Evolutionary conservation across 2,329 filamentous ascomycete genomes (phyloP), one percentile per base, ranked within the genome.

Genomic region (Colletotrichum cordylinicola): DNA sequence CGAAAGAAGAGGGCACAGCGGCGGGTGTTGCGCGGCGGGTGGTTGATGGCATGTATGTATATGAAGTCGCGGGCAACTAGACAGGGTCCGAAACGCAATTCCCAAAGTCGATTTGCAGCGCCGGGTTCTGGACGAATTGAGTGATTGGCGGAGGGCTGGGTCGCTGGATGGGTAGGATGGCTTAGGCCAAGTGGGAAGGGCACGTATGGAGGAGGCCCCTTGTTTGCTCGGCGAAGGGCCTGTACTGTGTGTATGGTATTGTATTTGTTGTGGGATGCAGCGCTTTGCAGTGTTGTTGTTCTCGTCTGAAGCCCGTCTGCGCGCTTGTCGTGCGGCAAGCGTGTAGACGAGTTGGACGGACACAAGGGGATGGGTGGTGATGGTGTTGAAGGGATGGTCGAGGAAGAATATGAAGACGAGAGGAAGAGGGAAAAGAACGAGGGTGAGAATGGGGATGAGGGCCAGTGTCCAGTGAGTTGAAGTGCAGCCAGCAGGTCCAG

Each of bases 21-120:
- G 35, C n/a, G 43, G 52, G 33, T n/a, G 60, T 61, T 60, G 48
- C 56, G 58, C 39, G 70, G 67, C 27, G 37, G 61, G 61, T 48
- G 48, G 56, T 61, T 52, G 55, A 16, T 72, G 55, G 29, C 24
- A 72, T 12, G 72, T 72, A 74, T 72, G 72, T 75, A 67, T 75
- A 75, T 75, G 72, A 75, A 67, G 72, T 55, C 39, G 55, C 62
- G 21, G 61, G 31, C 55, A 31, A 55, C 35, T 64, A 33, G 37
- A 52, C 67, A 74, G 60, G 67, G 68, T 52, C 60, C 64, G 31
- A 64, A 73, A 67, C 64, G 67, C 43, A 62, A 64, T 58, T 43
- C 55, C 56, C 27, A 65, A 56, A 39, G 70, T 33, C 70, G 70
- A 60, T 62, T 72, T 73, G 52, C 35, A 65, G 56, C 39, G 71